Conservation (phyloP, 2,329 filamentous ascomycete genomes). For the Fusarium sp. region DNA sequence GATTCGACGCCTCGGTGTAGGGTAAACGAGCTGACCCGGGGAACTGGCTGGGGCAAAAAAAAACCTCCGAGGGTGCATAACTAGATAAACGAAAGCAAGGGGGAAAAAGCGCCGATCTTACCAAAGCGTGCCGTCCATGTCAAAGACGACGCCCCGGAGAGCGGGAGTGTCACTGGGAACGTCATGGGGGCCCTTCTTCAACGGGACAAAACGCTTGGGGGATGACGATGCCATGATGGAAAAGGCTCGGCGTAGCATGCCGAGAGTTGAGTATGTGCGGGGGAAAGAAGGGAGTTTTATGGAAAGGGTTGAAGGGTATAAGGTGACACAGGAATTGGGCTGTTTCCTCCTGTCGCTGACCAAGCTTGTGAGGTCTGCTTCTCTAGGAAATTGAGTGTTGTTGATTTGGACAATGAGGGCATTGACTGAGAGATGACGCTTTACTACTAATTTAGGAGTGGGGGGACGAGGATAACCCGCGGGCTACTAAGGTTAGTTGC, state of each 20-base stretch:
- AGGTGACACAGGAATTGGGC: not conserved
- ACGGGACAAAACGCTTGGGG: slow-evolving; percentile 66
- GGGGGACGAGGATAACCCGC: slow-evolving; percentile 26
- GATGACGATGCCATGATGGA: slow-evolving; percentile 56
- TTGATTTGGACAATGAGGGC: slow-evolving; percentile 21
- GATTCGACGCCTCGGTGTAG: slow-evolving; percentile 9
- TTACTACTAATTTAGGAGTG: slow-evolving; percentile 14
- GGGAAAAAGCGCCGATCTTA: slow-evolving; percentile 57
- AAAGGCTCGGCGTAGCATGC: slow-evolving; percentile 47
- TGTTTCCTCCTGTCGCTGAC: not conserved
- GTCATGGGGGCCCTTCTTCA: slow-evolving; percentile 53
- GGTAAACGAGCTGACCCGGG: slow-evolving; percentile 10
- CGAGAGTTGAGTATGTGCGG: not conserved
- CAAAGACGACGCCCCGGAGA: slow-evolving; percentile 79
- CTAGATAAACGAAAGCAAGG: not conserved
- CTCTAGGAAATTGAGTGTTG: not conserved
- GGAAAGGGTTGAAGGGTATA: not conserved
- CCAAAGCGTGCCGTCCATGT: slow-evolving; percentile 96
- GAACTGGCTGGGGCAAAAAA: not conserved
- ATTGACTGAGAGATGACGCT: slow-evolving; percentile 35
- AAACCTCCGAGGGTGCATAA: not conserved
- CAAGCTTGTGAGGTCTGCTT: not conserved
- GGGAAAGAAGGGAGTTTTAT: not conserved
- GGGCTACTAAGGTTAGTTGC: slow-evolving; percentile 6
- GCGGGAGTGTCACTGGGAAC: slow-evolving; percentile 53